Base-by-base conservation (phyloP, 495 filamentous ascomycete species). In the Penicillium macrosclerotiorum region DNA sequence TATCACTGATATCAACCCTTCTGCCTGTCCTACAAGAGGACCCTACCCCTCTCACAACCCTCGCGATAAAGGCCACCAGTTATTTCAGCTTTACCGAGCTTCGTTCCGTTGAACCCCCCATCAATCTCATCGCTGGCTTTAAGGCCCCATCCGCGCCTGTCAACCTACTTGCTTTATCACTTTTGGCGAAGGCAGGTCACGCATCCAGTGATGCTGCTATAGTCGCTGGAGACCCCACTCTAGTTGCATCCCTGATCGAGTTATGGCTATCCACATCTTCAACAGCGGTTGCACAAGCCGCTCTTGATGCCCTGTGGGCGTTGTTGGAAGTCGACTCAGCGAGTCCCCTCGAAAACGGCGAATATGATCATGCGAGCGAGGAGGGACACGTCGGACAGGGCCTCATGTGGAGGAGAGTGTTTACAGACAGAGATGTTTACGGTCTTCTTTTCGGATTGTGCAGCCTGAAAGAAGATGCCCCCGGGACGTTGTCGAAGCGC, bases 201-300 rank as follows among this genome's bases (percentile, higher is more conserved):
- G 63, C 64, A 17, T 72, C 80, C 3, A 73, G 71, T 40, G 84
- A 92, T 60, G 80, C 81, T 27, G 82, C 80, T 22, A 81, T 85
- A 38, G 75, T 93, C 8, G 82, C 84, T 6, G 77, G 76, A 23
- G 81, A 86, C 64, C 73, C 80, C 5, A 72, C 74, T 1, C 57
- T 90, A 3, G 65, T 94, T 5, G 60, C 64, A 1, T 74, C 75
- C 0, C 69, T 95, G 22, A 59, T 94, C 1, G 71, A 74, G 33
- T 63, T 84, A 26, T 95, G 88, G 88, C 77, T 95, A 1, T 83
- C 77, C 42, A 81, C 84, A 1, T 67, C 78, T 3, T 77, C 84
- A 13, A 83, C 86, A 2, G 85, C 83, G 31, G 82, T 93, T n/a
- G 84, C 87, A 5, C 79, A 85, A 44, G 81, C 79, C 33, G 86